Percentiles rank a stretch among this genome's conserved stretches.
Conservation (phyloP, 1,284 basidiomycete genomes). For the Heterobasidion annosum region DNA sequence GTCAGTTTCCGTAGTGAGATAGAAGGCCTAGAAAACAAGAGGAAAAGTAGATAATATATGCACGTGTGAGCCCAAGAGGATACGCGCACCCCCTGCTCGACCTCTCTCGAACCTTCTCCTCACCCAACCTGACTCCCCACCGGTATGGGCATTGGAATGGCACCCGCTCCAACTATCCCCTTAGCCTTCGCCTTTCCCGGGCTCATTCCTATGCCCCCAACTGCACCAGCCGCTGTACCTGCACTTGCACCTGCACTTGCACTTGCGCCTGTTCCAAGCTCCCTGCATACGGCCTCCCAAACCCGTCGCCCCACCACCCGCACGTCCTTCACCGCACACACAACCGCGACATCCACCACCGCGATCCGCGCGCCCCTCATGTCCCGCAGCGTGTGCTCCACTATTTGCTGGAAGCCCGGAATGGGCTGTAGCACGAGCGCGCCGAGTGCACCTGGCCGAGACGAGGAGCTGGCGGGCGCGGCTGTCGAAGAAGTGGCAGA, state of each 20-base stretch:
- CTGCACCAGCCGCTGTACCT: not conserved
- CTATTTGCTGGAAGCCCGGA: conserved; percentile 30
- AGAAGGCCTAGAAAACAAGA: no score
- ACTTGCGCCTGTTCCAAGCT: not conserved
- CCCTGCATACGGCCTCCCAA: conserved; percentile 32
- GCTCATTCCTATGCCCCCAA: no score
- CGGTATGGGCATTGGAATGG: no score
- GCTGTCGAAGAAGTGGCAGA: not conserved
- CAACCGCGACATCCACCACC: conserved; percentile 50
- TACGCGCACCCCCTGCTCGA: no score
- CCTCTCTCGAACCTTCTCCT: no score
- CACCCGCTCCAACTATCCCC: no score
- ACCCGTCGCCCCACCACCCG: conserved; percentile 26
- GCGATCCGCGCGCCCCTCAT: conserved; percentile 35
- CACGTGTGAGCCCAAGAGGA: no score
- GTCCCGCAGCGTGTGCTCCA: conserved; percentile 25
- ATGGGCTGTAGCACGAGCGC: conserved; percentile 46
- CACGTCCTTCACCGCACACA: conserved; percentile 46
- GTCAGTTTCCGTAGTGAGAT: no score
- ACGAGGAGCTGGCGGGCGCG: not conserved
- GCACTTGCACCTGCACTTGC: not conserved
- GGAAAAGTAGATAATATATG: no score
- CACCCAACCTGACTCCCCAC: no score
- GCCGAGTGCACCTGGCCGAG: conserved; percentile 5
- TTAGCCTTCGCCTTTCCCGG: no score